phyloP scores from a whole-genome alignment of 2,329 filamentous ascomycete species.

The Monilinia vaccinii-corymbosi region DNA sequence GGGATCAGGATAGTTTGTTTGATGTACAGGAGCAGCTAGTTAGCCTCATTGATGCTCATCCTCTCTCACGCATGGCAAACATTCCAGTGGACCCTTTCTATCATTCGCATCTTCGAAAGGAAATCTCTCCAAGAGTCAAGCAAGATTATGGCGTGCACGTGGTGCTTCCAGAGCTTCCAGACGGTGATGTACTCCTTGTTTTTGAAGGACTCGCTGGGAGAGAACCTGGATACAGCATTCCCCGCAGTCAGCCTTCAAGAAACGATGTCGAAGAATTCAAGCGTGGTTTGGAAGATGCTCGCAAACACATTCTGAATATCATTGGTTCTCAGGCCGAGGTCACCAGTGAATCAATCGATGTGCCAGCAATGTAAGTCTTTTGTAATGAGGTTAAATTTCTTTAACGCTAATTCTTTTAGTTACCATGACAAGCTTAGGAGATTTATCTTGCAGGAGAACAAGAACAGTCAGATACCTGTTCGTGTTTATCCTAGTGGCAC shows the following conservation, averaged over 20 bases:
- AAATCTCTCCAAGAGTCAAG: constrained; percentile 54
- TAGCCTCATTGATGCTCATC: constrained; percentile 63
- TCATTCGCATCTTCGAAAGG: constrained; percentile 60
- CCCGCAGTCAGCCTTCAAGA: constrained; percentile 42
- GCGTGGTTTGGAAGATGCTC: constrained; percentile 45
- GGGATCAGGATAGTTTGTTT: constrained; percentile 74
- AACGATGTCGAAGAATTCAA: constrained; percentile 45
- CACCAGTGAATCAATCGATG: constrained; percentile 42
- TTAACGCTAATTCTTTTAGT: constrained; percentile 31
- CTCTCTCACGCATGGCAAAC: constrained; percentile 60
- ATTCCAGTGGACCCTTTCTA: constrained; percentile 70
- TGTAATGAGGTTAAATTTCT: background rate
- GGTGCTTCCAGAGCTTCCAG: constrained; percentile 55
- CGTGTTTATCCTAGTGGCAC: constrained; percentile 50
- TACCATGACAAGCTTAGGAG: constrained; percentile 54
- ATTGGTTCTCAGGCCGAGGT: constrained; percentile 51
- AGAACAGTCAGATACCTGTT: constrained; percentile 50
- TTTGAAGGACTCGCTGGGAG: constrained; percentile 55
- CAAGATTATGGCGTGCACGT: constrained; percentile 64
- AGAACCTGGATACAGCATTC: constrained; percentile 42
- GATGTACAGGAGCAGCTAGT: constrained; percentile 68
- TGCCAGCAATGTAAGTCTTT: constrained; percentile 43
- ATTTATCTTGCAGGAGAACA: constrained; percentile 58
- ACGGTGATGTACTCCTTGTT: constrained; percentile 57
- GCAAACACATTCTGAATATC: constrained; percentile 47